Evolutionary conservation across 192 early-diverging fungal genomes (phyloP).

Genomic region (Backusella sp.): DNA sequence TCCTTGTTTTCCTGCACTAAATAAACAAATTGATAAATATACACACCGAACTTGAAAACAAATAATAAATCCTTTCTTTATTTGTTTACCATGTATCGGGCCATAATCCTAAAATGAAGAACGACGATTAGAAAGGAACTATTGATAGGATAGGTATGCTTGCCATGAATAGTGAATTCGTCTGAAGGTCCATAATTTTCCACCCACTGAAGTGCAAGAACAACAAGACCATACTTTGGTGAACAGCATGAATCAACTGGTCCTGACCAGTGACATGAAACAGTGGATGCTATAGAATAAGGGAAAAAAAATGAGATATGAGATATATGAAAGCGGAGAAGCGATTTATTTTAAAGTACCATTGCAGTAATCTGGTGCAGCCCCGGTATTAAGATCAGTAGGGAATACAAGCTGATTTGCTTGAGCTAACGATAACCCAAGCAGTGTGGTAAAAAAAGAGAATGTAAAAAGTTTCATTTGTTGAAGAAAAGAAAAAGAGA

Average conservation of each 20-base stretch:
- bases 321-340: neutral
- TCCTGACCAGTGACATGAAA: slow-evolving; percentile 34
- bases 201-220: slow-evolving; percentile 37
- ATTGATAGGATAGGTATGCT: neutral
- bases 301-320: neutral
- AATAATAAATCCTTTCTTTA: neutral
- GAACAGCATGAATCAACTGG: slow-evolving; percentile 31
- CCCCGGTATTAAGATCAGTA: no score
- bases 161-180: slow-evolving; percentile 45
- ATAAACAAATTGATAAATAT: neutral
- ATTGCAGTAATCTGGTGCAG: slow-evolving; percentile 4
- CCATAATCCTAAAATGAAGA: slow-evolving; percentile 25
- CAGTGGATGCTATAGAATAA: slow-evolving; percentile 5
- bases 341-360: neutral
- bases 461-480: neutral
- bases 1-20: slow-evolving; percentile 39
- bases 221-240: slow-evolving; percentile 34
- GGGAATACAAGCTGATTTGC: neutral
- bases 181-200: slow-evolving; percentile 28
- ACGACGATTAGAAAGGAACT: neutral
- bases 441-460: neutral
- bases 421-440: neutral
- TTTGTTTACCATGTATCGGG: slow-evolving; percentile 39
- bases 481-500: neutral
- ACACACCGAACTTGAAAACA: neutral